Evolutionary conservation across 2,329 filamentous ascomycete species (phyloP).

Genomic region (Botrytis fragariae): DNA sequence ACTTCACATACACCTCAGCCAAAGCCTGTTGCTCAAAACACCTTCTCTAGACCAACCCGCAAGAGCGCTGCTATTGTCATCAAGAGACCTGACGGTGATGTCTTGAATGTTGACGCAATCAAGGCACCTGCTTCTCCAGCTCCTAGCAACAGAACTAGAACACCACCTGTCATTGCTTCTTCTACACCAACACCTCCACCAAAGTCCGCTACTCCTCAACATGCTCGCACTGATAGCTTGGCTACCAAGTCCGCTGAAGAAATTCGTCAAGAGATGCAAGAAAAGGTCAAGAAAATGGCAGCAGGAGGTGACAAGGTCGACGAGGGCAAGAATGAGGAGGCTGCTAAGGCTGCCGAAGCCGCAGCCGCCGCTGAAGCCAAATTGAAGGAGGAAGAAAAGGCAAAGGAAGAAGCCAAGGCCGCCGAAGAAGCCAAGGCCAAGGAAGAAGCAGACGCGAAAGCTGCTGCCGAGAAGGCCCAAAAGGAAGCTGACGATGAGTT

Average conservation of each 20-base stretch:
- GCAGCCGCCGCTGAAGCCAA: constrained; percentile 36
- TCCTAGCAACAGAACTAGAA: constrained; percentile 55
- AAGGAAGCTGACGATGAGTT: constrained; percentile 54
- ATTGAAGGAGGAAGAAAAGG: constrained; percentile 40
- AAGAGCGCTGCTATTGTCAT: constrained; percentile 79
- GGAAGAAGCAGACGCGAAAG: constrained; percentile 37
- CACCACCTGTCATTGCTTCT: constrained; percentile 64
- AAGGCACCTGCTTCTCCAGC: constrained; percentile 62
- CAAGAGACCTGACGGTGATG: constrained; percentile 78
- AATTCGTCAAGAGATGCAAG: constrained; percentile 76
- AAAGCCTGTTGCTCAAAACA: constrained; percentile 45
- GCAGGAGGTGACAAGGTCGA: constrained; percentile 39
- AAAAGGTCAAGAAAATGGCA: constrained; percentile 43
- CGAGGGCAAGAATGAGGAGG: constrained; percentile 39
- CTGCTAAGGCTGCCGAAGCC: constrained; percentile 39
- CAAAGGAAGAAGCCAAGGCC: constrained; percentile 34
- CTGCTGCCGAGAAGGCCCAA: constrained; percentile 38
- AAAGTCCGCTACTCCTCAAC: constrained; percentile 65
- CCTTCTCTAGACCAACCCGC: constrained; percentile 35
- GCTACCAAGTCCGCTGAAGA: constrained; percentile 73
- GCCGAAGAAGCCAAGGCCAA: constrained; percentile 41
- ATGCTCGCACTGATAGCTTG: constrained; percentile 70
- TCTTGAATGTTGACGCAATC: constrained; percentile 64
- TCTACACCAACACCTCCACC: constrained; percentile 73
- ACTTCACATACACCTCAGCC: constrained; percentile 53